Conservation (phyloP, 768 basidiomycete genomes). For the Termitomyces sp. region DNA sequence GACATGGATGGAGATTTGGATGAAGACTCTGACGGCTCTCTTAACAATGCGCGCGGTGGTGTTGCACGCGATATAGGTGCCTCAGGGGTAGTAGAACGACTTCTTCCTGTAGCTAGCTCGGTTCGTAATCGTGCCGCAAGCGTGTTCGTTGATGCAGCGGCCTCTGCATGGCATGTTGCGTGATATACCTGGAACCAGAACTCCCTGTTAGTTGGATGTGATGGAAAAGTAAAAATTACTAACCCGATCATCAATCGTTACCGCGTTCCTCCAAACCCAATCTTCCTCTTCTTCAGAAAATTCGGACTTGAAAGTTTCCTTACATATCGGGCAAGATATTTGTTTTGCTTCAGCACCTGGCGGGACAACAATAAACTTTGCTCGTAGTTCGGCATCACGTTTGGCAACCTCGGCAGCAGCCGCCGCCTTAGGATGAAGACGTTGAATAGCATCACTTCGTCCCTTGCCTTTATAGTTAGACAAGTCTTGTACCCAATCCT, state of each 20-base stretch:
- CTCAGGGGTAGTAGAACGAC: slow-evolving; percentile 80
- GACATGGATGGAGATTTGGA: slow-evolving; percentile 42
- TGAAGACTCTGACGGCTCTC: slow-evolving; percentile 22
- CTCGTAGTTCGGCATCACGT: slow-evolving; percentile 71
- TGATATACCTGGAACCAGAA: slow-evolving; percentile 69
- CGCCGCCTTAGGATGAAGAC: slow-evolving; percentile 51
- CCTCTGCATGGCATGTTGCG: slow-evolving; percentile 92
- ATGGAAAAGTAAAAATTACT: slow-evolving; percentile 20
- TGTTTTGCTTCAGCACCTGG: slow-evolving; percentile 81
- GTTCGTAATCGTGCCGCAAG: slow-evolving; percentile 66
- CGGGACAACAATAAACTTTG: slow-evolving; percentile 86
- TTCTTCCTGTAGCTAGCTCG: slow-evolving; percentile 57
- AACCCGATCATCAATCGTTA: slow-evolving; percentile 80
- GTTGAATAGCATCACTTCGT: slow-evolving; percentile 48
- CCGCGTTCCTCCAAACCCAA: slow-evolving; percentile 96
- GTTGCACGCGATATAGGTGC: slow-evolving; percentile 33
- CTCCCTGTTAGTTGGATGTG: neutral
- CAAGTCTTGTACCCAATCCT: slow-evolving; percentile 89
- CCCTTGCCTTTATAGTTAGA: slow-evolving; percentile 69
- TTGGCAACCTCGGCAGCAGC: slow-evolving; percentile 65
- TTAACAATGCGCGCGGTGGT: slow-evolving; percentile 33
- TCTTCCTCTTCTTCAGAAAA: slow-evolving; percentile 96
- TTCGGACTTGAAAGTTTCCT: slow-evolving; percentile 87
- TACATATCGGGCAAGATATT: slow-evolving; percentile 93
- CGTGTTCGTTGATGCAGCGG: slow-evolving; percentile 56